Evolutionary conservation across 306 rosid species (phyloP), one percentile per base, ranked within the genome.

Genomic region (Leucaena leucocephala): DNA sequence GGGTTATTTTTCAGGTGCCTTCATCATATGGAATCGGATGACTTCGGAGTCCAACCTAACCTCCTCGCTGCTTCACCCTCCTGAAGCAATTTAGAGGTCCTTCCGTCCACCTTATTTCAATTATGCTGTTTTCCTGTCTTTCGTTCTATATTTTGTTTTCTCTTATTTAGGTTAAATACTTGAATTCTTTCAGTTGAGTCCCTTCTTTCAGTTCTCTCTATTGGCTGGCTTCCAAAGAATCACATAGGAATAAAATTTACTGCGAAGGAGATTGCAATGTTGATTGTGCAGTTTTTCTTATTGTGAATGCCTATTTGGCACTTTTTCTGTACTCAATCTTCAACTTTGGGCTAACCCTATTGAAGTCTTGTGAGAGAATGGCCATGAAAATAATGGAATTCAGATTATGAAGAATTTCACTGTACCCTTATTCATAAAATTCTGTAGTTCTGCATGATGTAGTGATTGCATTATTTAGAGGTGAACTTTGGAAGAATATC

Each of bases 61-160:
- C 61, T 27, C 22, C 44, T 67, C 21, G 43, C 80, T 66, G 66
- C 52, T 73, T 73, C 46, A 72, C 65, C 66, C 45, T 39, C 67
- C 71, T 85, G 73, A 81, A 78, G 54, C 75, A 72, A 77, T 86
- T 39, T 73, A 68, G 58, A 87, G 89, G 92, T 91, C 22, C 76
- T 63, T 39, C 79, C 63, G 49, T 75, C 71, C 58, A 2, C 45
- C 54, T 39, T 72, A 22, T 57, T 38, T 40, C 50, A 49, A 50
- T 71, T 50, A 10, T 48, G 43, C 16, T 45, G 8, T 12, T 61
- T 15, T 12, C 12, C 9, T 35, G 43, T 35, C 38, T 77, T 52
- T 70, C 36, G 21, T 70, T 33, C 14, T 15, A 48, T 33, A 27
- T 13, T 11, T 72, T 80, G 19, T 59, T 80, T 67, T 62, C 14